Conservation (phyloP, 805 yeast genomes). For the Teunomyces panamensis region DNA sequence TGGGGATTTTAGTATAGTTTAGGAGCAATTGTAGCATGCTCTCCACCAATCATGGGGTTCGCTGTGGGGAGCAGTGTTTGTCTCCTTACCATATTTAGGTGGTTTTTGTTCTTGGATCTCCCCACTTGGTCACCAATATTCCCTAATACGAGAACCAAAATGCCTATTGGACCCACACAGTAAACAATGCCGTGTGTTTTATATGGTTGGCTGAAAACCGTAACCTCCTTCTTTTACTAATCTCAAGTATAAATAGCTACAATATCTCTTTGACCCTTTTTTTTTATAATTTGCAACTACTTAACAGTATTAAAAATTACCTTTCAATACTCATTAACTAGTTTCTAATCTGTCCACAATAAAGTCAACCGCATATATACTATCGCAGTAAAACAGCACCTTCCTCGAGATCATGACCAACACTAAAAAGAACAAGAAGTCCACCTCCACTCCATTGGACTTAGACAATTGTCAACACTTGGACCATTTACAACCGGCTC, state of each 20-base stretch:
- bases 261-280: not conserved
- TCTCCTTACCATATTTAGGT: not conserved
- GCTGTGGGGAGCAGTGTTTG: not conserved
- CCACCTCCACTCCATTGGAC: slow-evolving; percentile 26
- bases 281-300: not conserved
- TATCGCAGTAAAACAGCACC: not conserved
- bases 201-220: not conserved
- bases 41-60: slow-evolving; percentile 2
- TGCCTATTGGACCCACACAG: not conserved
- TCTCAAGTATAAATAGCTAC: not conserved
- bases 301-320: not conserved
- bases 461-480: slow-evolving; percentile 37
- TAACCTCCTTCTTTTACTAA: not conserved
- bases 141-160: not conserved
- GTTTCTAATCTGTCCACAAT: not conserved
- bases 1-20: not conserved
- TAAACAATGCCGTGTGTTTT: not conserved
- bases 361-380: not conserved
- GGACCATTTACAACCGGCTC: slow-evolving; percentile 36
- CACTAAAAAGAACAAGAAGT: slow-evolving; percentile 24
- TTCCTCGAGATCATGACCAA: slow-evolving; percentile 17
- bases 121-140: slow-evolving; percentile 2
- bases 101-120: not conserved
- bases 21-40: not conserved
- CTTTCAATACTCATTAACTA: not conserved